Evolutionary conservation across 805 yeast genomes (phyloP), one percentile per base, ranked within the genome.

Genomic region (Metschnikowia dekortorum): DNA sequence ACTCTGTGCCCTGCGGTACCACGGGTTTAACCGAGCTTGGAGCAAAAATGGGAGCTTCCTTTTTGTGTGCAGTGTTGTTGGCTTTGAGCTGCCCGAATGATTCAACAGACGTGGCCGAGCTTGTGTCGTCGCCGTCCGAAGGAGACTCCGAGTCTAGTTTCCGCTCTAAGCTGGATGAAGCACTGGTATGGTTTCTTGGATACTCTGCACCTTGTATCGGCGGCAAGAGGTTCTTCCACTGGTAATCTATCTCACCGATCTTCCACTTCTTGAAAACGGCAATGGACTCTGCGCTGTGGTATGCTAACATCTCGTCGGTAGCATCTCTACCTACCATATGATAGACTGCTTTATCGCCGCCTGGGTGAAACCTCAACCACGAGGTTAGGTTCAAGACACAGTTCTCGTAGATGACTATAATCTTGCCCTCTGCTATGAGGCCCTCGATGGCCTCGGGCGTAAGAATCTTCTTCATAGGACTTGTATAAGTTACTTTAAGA

Each of bases 301-400:
- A 89, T 8, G 91, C 90, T 47, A 83, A 79, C 87, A 89, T 89
- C 64, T 90, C 96, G 63, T 89, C 96, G 0, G 94, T 84, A 18
- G 96, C 96, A 67, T 89, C 96, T 50, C 92, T 70, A 1, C 97
- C 97, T 3, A 89, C 80, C 85, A 89, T 76, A 66, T 90, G 97
- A 58, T 73, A 74, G 6, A 90, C 83, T 1, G 95, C 91, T 61
- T 82, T 86, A 52, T 85, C 91, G 5, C 97, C 96, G 13, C 97
- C 97, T 0, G 97, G 97, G 65, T 89, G 97, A 46, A 59, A 73
- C 28, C 72, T 73, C 34, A 89, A 65, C 96, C 96, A 89, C 8
- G 67, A 55, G 48, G 89, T 83, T 51, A 90, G 70, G 56, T 82
- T 79, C 39, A 89, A 70, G 5, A 86, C 95, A 18, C 68, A 52